Base-by-base conservation (phyloP, 257 asterid genomes). In the Eustoma russellianum region DNA sequence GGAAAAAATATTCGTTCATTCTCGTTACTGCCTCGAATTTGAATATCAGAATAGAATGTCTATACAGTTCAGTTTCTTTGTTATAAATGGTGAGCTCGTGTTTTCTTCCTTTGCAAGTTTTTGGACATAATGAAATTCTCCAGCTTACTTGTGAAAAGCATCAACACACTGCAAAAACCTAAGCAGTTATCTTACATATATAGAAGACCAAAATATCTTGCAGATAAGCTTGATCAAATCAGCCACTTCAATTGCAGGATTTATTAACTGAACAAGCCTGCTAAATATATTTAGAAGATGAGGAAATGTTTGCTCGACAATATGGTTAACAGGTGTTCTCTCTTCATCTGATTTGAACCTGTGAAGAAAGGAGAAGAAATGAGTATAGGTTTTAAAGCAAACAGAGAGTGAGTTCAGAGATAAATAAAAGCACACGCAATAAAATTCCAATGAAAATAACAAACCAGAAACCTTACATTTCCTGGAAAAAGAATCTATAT, bases 341-440 rank as follows among this genome's bases (percentile, higher is more conserved):
- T 92, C 97, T 62, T 92, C 97, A 15, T 92, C 99, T 14, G 97
- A 92, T 77, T 92, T 92, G 79, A 92, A 92, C 90, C 99, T 92
- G 83, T 30, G 66, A 69, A 52, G 55, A 55, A 17, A 2, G 34
- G 12, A 67, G 71, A 61, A 46, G 62, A 43, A 53, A 69, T 61
- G 9, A 43, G 9, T 17, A 34, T 15, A 46, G 55, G 45, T 55
- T 41, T 33, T 35, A 3, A 33, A 28, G 43, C 43, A 38, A 4
- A 38, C 13, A 38, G 43, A 11, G 43, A 38, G 43, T 24, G 30
- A 2, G 30, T 2, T 24, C 30, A 24, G n/a, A n/a, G 30, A 2
- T 24, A 24, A 24, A 2, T 24, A 0, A 24, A 24, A 24, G 3
- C 3, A 24, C 30, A 24, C 3, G 3, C 30, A 24, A 24, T 4